Evolutionary conservation across 176 grass and related monocot species (phyloP).

Genomic region (Paspalum notatum): DNA sequence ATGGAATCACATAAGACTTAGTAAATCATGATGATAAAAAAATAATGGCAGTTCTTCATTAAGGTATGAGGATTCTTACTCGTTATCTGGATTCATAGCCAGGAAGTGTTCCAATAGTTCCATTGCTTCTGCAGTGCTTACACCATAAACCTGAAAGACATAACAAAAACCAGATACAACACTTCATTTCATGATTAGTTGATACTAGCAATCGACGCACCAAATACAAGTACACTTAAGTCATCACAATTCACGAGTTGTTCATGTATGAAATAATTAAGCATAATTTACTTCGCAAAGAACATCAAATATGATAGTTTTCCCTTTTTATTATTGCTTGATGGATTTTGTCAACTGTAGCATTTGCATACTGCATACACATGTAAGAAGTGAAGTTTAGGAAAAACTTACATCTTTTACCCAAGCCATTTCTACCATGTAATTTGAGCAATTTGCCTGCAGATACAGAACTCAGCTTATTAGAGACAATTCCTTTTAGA

Average conservation of each 20-base stretch:
- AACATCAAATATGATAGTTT: background rate
- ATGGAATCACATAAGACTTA: background rate
- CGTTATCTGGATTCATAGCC: conserved; percentile 70
- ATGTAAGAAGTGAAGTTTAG: conserved; percentile 8
- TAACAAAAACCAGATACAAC: conserved; percentile 12
- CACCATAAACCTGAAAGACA: conserved; percentile 65
- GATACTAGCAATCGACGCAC: background rate
- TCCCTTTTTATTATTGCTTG: background rate
- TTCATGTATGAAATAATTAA: too few species aligned
- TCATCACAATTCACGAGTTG: too few species aligned
- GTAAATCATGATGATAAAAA: background rate
- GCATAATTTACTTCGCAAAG: background rate
- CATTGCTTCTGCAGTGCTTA: conserved; percentile 82
- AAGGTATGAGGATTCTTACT: conserved; percentile 46
- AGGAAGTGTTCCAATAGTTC: conserved; percentile 86
- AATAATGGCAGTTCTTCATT: background rate
- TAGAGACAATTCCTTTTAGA: conserved; percentile 37
- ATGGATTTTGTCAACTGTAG: background rate
- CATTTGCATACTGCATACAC: background rate
- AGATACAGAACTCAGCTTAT: conserved; percentile 38
- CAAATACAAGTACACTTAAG: background rate
- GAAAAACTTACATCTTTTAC: conserved; percentile 83
- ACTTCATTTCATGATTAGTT: background rate
- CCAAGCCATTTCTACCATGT: conserved; percentile 96
- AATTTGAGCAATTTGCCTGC: conserved; percentile 73